Evolutionary conservation across 805 yeast species (phyloP), one percentile per base, ranked within the genome.

Genomic region (Jamesozyma piceae): DNA sequence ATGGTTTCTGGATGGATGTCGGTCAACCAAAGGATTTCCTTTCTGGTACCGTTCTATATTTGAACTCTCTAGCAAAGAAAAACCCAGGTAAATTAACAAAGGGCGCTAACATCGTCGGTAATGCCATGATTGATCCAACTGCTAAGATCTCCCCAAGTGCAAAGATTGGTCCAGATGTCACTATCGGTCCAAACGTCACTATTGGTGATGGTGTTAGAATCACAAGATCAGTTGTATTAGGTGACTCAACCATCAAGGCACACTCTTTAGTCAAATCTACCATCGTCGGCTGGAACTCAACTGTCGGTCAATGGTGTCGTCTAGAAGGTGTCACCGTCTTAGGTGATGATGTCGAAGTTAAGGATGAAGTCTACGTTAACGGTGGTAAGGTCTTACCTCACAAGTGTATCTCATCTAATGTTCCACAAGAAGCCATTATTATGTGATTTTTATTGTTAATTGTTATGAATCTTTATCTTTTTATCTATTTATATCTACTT

Each of bases 1-100:
- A 92, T 75, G 97, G 98, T 54, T 92, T 80, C 85, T 92, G 99
- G 99, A 92, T 92, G 98, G 99, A 92, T 69, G 97, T 92, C 56
- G 99, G 99, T 69, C 99, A 92, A 76, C 99, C 99, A 77, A 92
- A 90, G 79, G 99, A 92, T 72, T 92, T 88, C 81, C 72, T 92
- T 53, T 80, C 95, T 47, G 99, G 99, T 68, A 86, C 97, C 60
- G 80, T 88, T 57, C 74, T 90, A 52, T 92, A 89, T 77, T 76
- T 92, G 67, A 75, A 83, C 65, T 82, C 97, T 43, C 72, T 88
- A 63, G 68, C 90, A 58, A 83, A 83, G 78, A 86, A 81, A 71
- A 64, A 71, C 55, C 84, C 96, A 50, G 75, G 75, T 57, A 64
- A 71, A 54, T 78, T 89, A 64, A 76, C 80, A 48, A 62, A 76